Base-by-base conservation (phyloP, 768 basidiomycete genomes). In the Candolleomyces aberdarensis region DNA sequence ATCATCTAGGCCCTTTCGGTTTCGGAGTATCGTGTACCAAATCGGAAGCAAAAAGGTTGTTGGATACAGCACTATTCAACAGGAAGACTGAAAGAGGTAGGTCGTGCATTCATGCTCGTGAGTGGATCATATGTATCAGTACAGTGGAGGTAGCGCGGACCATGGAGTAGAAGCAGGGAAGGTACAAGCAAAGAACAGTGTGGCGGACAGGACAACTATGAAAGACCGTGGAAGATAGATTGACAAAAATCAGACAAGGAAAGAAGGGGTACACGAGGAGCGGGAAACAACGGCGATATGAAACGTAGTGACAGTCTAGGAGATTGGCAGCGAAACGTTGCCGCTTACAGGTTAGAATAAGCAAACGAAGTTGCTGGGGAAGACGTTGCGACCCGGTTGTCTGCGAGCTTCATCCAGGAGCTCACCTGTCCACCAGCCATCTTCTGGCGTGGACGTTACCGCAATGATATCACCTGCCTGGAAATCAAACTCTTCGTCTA, bases 381-480 rank as follows among this genome's bases (percentile, higher is more conserved):
- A 94, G 56, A 92, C 84, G 69, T 91, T 85, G 59, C 87, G 78
- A 36, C 91, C 91, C 15, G 80, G 78, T 64, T 87, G 82, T 64
- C 91, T 78, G 65, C 92, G 75, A 32, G 80, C 78, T 65, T 92
- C 90, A 63, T 92, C 89, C n/a, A 93, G 75, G 61, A 94, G 73
- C 66, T 91, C 88, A 22, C 96, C 96, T 59, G 87, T 91, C 96
- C 96, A 98, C 96, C 96, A 98, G 1, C 96, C 96, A 67, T 97
- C 96, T 67, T 95, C 94, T 5, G 94, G 94, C 6, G 94, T 96
- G 20, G 87, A 83, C 0, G 92, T 96, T 10, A 98, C 96, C 7
- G 95, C 96, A 64, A 98, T 97, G 64, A 97, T 92, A 74, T 98
- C 96, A 2, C 91, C 93, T 20, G 87, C 80, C 70, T 95, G 92